Evolutionary conservation across 495 filamentous ascomycete genomes (phyloP).

Genomic region (Rhypophila decipiens): DNA sequence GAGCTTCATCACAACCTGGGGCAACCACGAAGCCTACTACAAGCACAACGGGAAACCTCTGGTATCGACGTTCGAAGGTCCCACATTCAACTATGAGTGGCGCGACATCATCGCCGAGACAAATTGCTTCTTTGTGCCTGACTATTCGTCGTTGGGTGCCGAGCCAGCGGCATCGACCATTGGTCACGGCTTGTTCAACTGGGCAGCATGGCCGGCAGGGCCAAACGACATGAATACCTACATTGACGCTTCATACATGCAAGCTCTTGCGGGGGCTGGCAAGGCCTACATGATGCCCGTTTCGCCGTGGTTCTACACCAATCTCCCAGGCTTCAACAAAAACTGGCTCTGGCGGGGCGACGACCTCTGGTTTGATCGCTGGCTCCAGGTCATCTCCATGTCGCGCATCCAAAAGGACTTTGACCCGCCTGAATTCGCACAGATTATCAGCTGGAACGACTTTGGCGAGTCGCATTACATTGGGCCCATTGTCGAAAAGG

Average conservation of each 20-base stretch:
- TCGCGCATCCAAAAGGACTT: no score
- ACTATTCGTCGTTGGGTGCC: slow-evolving; percentile 50
- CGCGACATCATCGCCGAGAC: slow-evolving; percentile 39
- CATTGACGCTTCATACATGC: slow-evolving; percentile 7
- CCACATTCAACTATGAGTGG: slow-evolving; percentile 45
- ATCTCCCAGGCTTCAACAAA: slow-evolving; percentile 57
- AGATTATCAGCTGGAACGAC: slow-evolving; percentile 57
- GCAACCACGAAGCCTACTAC: slow-evolving; percentile 40
- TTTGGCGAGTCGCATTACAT: slow-evolving; percentile 69
- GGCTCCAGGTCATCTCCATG: slow-evolving; percentile 59
- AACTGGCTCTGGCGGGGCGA: slow-evolving; percentile 66
- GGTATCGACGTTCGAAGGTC: slow-evolving; percentile 23
- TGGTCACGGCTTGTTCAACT: slow-evolving; percentile 16
- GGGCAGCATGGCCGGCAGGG: slow-evolving; percentile 13
- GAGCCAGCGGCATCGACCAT: slow-evolving; percentile 4
- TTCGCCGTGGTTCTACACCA: slow-evolving; percentile 63
- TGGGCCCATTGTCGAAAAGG: slow-evolving; percentile 32
- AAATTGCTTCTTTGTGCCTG: slow-evolving; percentile 50
- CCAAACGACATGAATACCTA: slow-evolving; percentile 5
- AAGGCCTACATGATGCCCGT: slow-evolving; percentile 60
- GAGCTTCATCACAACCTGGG: no score
- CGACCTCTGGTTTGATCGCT: slow-evolving; percentile 61
- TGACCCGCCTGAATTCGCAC: slow-evolving; percentile 53
- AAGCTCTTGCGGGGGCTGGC: background rate
- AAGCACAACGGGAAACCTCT: slow-evolving; percentile 27